Evolutionary conservation across 495 filamentous ascomycete species (phyloP).

Genomic region (Aspergillus haitiensis): DNA sequence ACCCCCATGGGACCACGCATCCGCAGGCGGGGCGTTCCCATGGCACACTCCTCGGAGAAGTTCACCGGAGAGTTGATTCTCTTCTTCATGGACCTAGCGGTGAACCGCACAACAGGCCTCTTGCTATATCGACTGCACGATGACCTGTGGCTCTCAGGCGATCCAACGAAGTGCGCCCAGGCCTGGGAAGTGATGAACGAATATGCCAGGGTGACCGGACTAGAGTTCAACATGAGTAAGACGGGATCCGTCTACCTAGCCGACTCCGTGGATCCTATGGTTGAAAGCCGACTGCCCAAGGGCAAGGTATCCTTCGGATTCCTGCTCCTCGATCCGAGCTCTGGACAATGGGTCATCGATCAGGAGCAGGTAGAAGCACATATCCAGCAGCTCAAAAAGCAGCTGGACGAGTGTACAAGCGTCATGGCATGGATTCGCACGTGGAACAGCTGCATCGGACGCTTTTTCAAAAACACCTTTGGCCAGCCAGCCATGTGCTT

Average conservation of each 20-base stretch:
- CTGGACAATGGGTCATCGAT: slow-evolving; percentile 45
- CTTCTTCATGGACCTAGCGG: slow-evolving; percentile 59
- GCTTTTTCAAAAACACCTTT: slow-evolving; percentile 61
- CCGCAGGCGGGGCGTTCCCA: slow-evolving; percentile 52
- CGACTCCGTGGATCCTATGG: slow-evolving; percentile 17
- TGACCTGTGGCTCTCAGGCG: slow-evolving; percentile 59
- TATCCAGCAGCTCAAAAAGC: slow-evolving; percentile 52
- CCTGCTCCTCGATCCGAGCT: slow-evolving; percentile 22
- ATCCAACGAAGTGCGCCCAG: slow-evolving; percentile 47
- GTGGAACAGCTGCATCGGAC: slow-evolving; percentile 60
- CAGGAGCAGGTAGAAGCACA: slow-evolving; percentile 54
- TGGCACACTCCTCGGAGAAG: slow-evolving; percentile 54
- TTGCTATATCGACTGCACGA: slow-evolving; percentile 58
- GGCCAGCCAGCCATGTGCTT: slow-evolving; percentile 59
- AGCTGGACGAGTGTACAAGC: slow-evolving; percentile 47
- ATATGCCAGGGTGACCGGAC: slow-evolving; percentile 51
- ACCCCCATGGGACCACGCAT: slow-evolving; percentile 35
- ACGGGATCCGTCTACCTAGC: slow-evolving; percentile 51
- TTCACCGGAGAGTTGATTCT: slow-evolving; percentile 55
- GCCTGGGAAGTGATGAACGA: slow-evolving; percentile 54
- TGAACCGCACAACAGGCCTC: slow-evolving; percentile 54
- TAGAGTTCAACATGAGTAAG: slow-evolving; percentile 51
- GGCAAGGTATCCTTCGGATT: slow-evolving; percentile 31
- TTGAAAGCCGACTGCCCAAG: slow-evolving; percentile 20
- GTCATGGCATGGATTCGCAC: slow-evolving; percentile 60